Base-by-base conservation (phyloP, 345 rosid genomes). In the Cardamine chenopodiifolia region DNA sequence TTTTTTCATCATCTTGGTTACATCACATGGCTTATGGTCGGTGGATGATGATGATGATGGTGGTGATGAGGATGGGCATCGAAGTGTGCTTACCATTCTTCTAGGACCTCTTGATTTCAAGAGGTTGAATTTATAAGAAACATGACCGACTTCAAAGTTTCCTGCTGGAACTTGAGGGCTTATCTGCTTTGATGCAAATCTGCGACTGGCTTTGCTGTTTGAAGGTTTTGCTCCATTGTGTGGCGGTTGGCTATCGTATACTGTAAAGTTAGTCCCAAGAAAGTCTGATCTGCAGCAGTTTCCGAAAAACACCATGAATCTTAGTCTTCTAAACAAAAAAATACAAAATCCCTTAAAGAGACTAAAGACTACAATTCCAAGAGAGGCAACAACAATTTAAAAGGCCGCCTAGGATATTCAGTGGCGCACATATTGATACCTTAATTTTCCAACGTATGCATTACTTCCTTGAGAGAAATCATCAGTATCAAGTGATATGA, bases 61-160 rank as follows among this genome's bases (percentile, higher is more conserved):
- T n/a, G 25, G 14, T 35, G 76, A 63, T 60, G 79, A n/a, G 32
- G 71, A 64, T 52, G 89, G 84, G 81, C 90, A 85, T 23, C 78
- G 83, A 49, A 91, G 73, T 7, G 91, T 83, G 85, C 89, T 91
- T 44, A 91, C 78, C 97, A 94, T 94, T 80, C 98, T 91, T 83
- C 98, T 87, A 2, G 98, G 98, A 74, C 98, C 96, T 80, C 98
- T 87, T 59, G 98, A 94, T 75, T 94, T 94, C 71, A 94, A 78
- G 65, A 94, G 87, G 82, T 94, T 94, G 81, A 91, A 94, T 81
- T 94, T 94, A 82, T 94, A 94, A 13, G 91, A 81, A 37, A 94
- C 85, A 35, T 88, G 89, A 39, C 98, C 98, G 0, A 89, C 86
- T 80, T 89, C 89, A 66, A 88, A 94, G 85, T 87, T 94, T 20